These are phyloP conservation scores for Erodium maritimum DNA, from an alignment of 345 rosid species.

Conservation along the genomic window DNA sequence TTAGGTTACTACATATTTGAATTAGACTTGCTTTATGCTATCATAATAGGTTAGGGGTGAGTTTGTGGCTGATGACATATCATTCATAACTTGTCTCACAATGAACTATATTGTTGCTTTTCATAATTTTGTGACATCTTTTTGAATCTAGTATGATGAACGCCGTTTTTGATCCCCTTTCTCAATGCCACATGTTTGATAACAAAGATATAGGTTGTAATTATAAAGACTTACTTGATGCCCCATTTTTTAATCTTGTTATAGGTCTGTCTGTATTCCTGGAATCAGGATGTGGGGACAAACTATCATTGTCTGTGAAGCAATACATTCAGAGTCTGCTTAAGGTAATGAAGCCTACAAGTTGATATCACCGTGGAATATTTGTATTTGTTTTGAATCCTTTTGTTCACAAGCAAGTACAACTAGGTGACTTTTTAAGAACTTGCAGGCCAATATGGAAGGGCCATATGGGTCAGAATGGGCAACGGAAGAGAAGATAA, in stretches of 20 bases:
- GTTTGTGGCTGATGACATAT: too few species aligned
- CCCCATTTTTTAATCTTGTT: not conserved
- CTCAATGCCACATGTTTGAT: too few species aligned
- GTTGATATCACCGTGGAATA: not conserved
- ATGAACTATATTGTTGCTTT: too few species aligned
- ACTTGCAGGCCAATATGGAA: conserved; percentile 62
- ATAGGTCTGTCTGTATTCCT: conserved; percentile 47
- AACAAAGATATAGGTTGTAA: not conserved
- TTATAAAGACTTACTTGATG: not conserved
- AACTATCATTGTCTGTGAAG: conserved; percentile 43
- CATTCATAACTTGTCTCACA: too few species aligned
- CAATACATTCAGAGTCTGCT: conserved; percentile 47
- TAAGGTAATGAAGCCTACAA: conserved; percentile 24
- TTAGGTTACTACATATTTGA: too few species aligned
- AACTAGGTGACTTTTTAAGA: not conserved
- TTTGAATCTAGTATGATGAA: too few species aligned
- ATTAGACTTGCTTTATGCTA: too few species aligned
- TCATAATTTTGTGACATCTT: too few species aligned
- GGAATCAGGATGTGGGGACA: conserved; percentile 61
- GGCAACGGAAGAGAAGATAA: conserved; percentile 64
- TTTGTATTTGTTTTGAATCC: not conserved
- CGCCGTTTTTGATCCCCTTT: too few species aligned
- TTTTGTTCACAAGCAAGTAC: not conserved
- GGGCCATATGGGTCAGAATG: conserved; percentile 56
- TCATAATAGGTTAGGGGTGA: too few species aligned